Evolutionary conservation across 768 basidiomycete genomes (phyloP).

Genomic region (Serendipita sp.): DNA sequence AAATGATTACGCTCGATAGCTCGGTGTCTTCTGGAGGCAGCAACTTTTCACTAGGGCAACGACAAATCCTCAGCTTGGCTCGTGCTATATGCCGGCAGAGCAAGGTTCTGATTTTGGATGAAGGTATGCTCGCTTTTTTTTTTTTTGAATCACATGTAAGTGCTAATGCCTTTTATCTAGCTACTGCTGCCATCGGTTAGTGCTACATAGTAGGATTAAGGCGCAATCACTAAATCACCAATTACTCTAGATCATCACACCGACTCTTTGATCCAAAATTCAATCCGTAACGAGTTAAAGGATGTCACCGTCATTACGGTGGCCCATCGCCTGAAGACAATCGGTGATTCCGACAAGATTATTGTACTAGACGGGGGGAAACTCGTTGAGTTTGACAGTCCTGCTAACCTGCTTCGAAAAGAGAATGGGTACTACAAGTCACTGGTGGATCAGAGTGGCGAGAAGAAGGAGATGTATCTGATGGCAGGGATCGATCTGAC

Average conservation of each 20-base stretch:
- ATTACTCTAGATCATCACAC: conserved; percentile 34
- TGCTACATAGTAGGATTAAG: conserved; percentile 15
- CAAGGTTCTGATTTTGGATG: conserved; percentile 43
- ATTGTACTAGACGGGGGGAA: conserved; percentile 39
- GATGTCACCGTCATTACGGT: conserved; percentile 40
- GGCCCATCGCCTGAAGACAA: conserved; percentile 41
- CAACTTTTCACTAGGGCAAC: conserved; percentile 42
- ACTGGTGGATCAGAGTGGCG: conserved; percentile 42
- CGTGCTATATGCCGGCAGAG: conserved; percentile 41
- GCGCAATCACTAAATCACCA: not conserved
- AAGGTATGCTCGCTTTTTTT: conserved; percentile 21
- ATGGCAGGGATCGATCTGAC: conserved; percentile 19
- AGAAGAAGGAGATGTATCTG: conserved; percentile 31
- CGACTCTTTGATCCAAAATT: conserved; percentile 39
- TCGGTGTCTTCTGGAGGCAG: conserved; percentile 28
- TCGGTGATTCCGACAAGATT: conserved; percentile 48
- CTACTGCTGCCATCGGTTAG: conserved; percentile 27
- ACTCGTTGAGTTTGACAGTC: conserved; percentile 41
- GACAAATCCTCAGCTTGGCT: conserved; percentile 44
- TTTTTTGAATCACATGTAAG: not conserved
- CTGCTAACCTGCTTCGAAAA: conserved; percentile 33
- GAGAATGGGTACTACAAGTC: conserved; percentile 35
- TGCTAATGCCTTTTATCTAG: conserved; percentile 13
- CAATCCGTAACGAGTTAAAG: conserved; percentile 31
- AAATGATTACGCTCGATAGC: conserved; percentile 29